These are phyloP conservation scores for Aureobasidium sp. DNA, from an alignment of 2,329 filamentous ascomycete genomes.

Conservation along the genomic window DNA sequence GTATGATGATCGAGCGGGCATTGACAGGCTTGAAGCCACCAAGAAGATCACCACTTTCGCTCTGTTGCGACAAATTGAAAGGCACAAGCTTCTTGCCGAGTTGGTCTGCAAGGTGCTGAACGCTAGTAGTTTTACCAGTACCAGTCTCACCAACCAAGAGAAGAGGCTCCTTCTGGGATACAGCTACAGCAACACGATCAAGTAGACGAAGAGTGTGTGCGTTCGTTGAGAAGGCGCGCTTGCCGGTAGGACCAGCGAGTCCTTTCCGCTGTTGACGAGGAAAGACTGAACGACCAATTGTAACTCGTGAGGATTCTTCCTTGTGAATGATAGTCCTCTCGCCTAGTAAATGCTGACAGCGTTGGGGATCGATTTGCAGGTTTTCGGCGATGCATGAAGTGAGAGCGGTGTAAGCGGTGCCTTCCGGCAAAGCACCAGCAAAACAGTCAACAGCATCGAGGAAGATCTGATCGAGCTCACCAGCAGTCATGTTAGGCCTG, in stretches of 20 bases:
- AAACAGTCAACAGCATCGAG: conserved; percentile 93
- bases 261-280: conserved; percentile 15
- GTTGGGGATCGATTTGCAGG: conserved; percentile 77
- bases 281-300: conserved; percentile 27
- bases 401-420: conserved; percentile 52
- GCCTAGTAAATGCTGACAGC: conserved; percentile 68
- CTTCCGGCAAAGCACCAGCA: conserved; percentile 68
- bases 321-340: conserved; percentile 66
- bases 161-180: conserved; percentile 79
- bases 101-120: conserved; percentile 82
- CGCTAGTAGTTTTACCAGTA: conserved; percentile 94
- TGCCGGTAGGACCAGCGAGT: conserved; percentile 9
- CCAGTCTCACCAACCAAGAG: conserved; percentile 97
- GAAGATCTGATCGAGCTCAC: conserved; percentile 79
- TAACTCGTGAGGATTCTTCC: conserved; percentile 29
- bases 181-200: conserved; percentile 78
- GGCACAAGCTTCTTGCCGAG: conserved; percentile 82
- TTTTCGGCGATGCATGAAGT: conserved; percentile 72
- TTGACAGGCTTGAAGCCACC: conserved; percentile 97
- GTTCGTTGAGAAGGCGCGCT: conserved; percentile 69
- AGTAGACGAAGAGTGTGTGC: conserved; percentile 75
- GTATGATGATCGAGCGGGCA: conserved; percentile 76
- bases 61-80: conserved; percentile 96
- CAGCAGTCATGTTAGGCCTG: conserved; percentile 56
- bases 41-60: conserved; percentile 89